Evolutionary conservation across 2,329 filamentous ascomycete genomes (phyloP).

Genomic region (Arachnomyces sp.): DNA sequence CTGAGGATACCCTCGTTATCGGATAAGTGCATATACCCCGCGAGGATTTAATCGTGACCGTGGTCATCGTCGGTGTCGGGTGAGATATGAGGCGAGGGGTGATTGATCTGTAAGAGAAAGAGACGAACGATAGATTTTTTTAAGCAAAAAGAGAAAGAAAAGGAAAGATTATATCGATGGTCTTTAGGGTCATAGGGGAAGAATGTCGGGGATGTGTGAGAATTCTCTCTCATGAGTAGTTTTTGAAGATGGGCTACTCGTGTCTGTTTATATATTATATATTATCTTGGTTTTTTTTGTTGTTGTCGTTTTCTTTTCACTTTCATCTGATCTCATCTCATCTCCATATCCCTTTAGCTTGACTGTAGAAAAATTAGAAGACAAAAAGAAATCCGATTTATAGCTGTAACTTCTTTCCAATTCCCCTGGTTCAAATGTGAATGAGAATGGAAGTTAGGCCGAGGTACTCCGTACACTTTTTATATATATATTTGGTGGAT

Average conservation of each 20-base stretch:
- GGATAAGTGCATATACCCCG: constrained; percentile 56
- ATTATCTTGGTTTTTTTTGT: not conserved
- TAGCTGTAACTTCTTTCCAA: too few species aligned
- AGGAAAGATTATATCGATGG: constrained; percentile 10
- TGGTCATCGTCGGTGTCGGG: not conserved
- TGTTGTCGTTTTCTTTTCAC: constrained; percentile 1
- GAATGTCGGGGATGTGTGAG: too few species aligned
- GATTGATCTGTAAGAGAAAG: constrained; percentile 13
- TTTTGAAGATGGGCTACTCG: not conserved
- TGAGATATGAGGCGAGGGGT: constrained; percentile 7
- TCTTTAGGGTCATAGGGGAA: not conserved
- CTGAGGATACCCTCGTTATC: constrained; percentile 82
- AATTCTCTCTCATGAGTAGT: not conserved
- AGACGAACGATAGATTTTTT: constrained; percentile 5
- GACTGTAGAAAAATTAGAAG: too few species aligned
- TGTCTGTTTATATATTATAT: constrained; percentile 9
- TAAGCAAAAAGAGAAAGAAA: not conserved
- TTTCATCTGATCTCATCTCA: not conserved
- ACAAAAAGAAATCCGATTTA: too few species aligned
- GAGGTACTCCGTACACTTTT: too few species aligned
- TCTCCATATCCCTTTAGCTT: too few species aligned
- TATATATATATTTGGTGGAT: too few species aligned
- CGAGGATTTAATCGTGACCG: not conserved
- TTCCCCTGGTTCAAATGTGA: too few species aligned
- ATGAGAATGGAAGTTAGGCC: too few species aligned